Evolutionary conservation across 2,329 filamentous ascomycete genomes (phyloP), one percentile per base, ranked within the genome.

Genomic region (Grosmannia huntii): DNA sequence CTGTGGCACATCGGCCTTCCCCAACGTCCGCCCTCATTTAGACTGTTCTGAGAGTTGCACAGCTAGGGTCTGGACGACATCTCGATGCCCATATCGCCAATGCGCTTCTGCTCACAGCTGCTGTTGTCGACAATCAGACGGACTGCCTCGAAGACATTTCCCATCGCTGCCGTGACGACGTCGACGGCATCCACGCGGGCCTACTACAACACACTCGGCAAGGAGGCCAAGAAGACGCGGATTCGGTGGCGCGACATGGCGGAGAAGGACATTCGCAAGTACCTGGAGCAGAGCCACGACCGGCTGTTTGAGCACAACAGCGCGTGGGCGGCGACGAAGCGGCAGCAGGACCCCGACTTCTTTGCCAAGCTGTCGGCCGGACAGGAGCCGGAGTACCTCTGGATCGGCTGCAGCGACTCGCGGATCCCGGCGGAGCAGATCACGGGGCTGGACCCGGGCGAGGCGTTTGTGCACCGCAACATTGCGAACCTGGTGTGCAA

Each of bases 391-490:
- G 83, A 88, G 66, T 88, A 88, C 70, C 79, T 89, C 57, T 96
- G 90, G 89, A 89, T 96, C 68, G 90, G 91, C 54, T 96, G 90
- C 78, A 86, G 86, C 71, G 90, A 96, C 76, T 90, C 85, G 48
- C 88, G 91, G 64, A 89, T 92, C 68, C 91, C 91, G n/a, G 90
- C 92, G 66, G 92, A 91, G 67, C 88, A 88, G 68, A 84, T 96
- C 70, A 84, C 90, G 53, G 86, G 87, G 64, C 81, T 92, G 59
- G 78, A 87, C 68, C 89, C 90, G n/a, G 90, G 90, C 65, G 89
- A 96, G 72, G 86, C 92, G 66, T 96, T 96, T 71, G 86, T 95
- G 64, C 90, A 95, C 78, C 88, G 91, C 72, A 96, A 96, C 76
- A 95, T 96, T 71, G 90, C 90, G 73, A 96, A 96, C 76, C 79